Percentiles rank a stretch among this genome's conserved stretches.
Conservation (phyloP, 371 early-diverging fungal species). For the Funneliformis caledonium region DNA sequence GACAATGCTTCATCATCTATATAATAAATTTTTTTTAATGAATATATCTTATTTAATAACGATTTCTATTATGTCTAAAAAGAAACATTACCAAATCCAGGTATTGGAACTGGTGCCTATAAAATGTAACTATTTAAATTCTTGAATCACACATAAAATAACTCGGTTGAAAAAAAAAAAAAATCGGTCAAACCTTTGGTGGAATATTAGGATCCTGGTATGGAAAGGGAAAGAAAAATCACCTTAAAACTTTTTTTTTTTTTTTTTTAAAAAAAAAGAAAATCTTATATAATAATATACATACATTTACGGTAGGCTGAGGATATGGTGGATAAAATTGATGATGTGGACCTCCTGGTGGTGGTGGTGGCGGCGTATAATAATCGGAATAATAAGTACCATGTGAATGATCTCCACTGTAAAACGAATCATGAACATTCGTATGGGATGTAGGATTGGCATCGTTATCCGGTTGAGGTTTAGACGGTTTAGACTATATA, state of each 20-base stretch:
- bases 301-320: background rate
- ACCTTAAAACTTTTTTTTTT: background rate
- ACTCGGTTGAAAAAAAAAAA: background rate
- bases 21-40: background rate
- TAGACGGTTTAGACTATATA: no score
- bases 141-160: background rate
- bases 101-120: slow-evolving; percentile 9
- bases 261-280: background rate
- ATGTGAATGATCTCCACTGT: background rate
- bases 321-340: background rate
- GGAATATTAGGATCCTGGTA: background rate
- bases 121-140: background rate
- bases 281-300: background rate
- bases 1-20: slow-evolving; percentile 59
- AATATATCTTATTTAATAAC: background rate
- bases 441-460: background rate
- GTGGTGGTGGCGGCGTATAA: slow-evolving; percentile 10
- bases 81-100: slow-evolving; percentile 1
- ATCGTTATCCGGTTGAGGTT: no score
- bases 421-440: background rate
- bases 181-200: background rate
- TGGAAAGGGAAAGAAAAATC: background rate
- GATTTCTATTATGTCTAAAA: background rate
- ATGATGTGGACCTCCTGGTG: background rate
- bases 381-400: background rate